These are phyloP conservation scores for Colletotrichum echinochloae DNA, from an alignment of 2,329 filamentous ascomycete genomes.

Conservation along the genomic window DNA sequence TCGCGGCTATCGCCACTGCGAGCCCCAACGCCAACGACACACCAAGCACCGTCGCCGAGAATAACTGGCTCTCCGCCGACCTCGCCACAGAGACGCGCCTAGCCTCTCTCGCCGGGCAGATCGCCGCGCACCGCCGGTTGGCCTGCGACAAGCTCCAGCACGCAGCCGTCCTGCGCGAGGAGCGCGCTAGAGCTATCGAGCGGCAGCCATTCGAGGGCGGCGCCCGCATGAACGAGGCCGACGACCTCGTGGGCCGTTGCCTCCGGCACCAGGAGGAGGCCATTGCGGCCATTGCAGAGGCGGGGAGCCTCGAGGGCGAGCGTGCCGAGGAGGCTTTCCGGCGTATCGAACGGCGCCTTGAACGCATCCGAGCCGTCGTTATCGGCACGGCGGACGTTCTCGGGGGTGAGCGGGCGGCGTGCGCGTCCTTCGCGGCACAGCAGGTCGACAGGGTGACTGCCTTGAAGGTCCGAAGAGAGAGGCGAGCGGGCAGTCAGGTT, in stretches of 20 bases:
- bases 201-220: background rate
- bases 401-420: background rate
- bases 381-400: background rate
- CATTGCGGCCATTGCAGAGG: background rate
- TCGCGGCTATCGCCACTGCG: background rate
- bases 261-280: slow-evolving; percentile 4
- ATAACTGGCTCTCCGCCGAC: background rate
- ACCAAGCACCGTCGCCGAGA: background rate
- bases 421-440: background rate
- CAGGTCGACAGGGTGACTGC: background rate
- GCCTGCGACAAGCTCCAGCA: slow-evolving; percentile 26
- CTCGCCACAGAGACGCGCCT: background rate
- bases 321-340: background rate
- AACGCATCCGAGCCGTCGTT: background rate
- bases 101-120: background rate
- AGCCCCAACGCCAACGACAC: background rate
- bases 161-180: slow-evolving; percentile 11
- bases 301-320: background rate
- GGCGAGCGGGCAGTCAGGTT: background rate
- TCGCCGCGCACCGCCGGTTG: background rate
- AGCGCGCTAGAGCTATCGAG: background rate
- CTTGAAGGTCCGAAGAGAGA: background rate
- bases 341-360: background rate
- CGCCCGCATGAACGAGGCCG: background rate
- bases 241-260: slow-evolving; percentile 1